Base-by-base conservation (phyloP, 495 filamentous ascomycete genomes). In the Hypoxylon cercidicola region DNA sequence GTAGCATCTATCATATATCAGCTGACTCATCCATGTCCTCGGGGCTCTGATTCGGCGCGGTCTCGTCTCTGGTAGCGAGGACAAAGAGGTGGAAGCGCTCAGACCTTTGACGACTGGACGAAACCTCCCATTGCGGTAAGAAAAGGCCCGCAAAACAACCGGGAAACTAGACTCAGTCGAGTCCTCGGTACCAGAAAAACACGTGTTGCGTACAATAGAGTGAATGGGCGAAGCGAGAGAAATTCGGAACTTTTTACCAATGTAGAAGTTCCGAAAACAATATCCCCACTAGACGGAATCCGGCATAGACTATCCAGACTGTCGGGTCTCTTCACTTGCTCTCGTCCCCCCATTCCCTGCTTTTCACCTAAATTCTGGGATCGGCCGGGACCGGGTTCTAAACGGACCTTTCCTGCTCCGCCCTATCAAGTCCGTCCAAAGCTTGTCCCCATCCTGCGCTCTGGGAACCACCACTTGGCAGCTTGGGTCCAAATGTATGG, bases 241-340 rank as follows among this genome's bases (percentile, higher is more conserved):
- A n/a, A 13, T 34, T 32, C 59, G 59, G 41, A 61, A 47, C 30
- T 43, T 35, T 56, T 45, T 45, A 61, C 63, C 18, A 48, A 34
- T 19, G 41, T 16, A 49, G 63, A 56, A 55, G 32, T 46, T 55
- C 52, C 45, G 46, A 55, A 28, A 32, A 10, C 3, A 2, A 46
- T 46, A n/a, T 51, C 18, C n/a, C 6, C 48, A 34, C 59, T 59
- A 60, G 55, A 30, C 50, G 16, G 53, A 68, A 56, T 37, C 3
- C 39, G 60, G 60, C 51, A 37, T 54, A 54, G 50, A 18, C 18
- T 45, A 68, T 18, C 65, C 65, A 68, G 39, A 50, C 55, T 62
- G 52, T 54, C 65, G 65, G 65, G 65, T 68, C 65, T 11, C n/a
- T 44, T 19, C 25, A 25, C 23, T 25, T 32, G 3, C 30, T 32